A percentile compares a stretch with the other conserved stretches of the same genome.
Evolutionary conservation across 139 green algal species (phyloP).

Genomic region (Zygnema cylindricum): DNA sequence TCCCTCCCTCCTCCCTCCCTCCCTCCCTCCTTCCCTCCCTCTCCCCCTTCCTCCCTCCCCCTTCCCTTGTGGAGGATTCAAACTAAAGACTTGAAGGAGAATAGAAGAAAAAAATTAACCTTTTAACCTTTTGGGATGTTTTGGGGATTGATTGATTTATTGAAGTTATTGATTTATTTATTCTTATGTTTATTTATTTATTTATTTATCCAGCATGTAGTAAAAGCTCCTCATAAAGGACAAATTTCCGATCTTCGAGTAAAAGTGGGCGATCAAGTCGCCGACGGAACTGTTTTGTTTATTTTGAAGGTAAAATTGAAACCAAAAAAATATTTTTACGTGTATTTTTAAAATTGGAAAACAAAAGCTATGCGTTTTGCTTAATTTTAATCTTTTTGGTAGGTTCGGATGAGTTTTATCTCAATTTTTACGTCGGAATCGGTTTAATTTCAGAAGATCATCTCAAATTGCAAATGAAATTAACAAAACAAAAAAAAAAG

Average conservation of each 20-base stretch:
- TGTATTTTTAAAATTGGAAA: too few relatives aligned
- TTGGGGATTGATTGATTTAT: not conserved
- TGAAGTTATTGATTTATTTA: not conserved
- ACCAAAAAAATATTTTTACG: too few relatives aligned
- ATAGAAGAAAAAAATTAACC: not conserved
- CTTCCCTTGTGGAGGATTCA: not conserved
- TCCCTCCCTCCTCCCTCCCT: not conserved
- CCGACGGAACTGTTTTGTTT: slow-evolving; percentile 35
- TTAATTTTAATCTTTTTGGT: too few relatives aligned
- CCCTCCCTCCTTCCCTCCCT: not conserved
- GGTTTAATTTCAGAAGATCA: too few relatives aligned
- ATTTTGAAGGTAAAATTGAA: slow-evolving; percentile 4
- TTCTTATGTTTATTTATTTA: not conserved
- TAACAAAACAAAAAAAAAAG: too few relatives aligned
- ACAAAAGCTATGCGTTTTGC: too few relatives aligned
- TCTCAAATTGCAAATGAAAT: too few relatives aligned
- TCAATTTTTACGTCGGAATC: too few relatives aligned
- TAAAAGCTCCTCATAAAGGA: slow-evolving; percentile 5
- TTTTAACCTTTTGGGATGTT: not conserved
- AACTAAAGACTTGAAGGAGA: not conserved
- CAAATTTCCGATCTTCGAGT: not conserved
- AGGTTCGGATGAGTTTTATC: too few relatives aligned
- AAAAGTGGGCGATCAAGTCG: slow-evolving; percentile 35
- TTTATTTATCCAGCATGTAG: slow-evolving; percentile 24
- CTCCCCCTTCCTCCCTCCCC: too few relatives aligned